Conservation (phyloP, 1,284 basidiomycete species). For the Erythrobasidium hasegawianum region DNA sequence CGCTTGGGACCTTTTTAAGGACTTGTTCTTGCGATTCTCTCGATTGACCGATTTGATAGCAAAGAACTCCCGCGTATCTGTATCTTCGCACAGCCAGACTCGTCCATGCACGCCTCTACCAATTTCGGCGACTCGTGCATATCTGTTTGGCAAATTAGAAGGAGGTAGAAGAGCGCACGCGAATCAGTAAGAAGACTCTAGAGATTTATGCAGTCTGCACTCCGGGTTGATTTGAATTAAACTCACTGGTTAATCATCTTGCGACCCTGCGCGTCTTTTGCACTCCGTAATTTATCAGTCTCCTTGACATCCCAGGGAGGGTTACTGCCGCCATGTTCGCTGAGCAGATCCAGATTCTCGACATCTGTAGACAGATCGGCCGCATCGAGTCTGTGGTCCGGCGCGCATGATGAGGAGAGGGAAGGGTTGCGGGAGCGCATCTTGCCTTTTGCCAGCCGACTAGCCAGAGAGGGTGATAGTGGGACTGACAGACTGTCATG, state of each 20-base stretch:
- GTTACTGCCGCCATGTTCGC: too few species aligned
- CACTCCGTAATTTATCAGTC: constrained; percentile 41
- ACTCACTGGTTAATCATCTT: constrained; percentile 46
- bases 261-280: constrained; percentile 42
- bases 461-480: not conserved
- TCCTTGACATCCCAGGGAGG: constrained; percentile 31
- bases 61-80: constrained; percentile 39
- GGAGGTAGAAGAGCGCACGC: not conserved
- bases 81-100: constrained; percentile 47
- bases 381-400: not conserved
- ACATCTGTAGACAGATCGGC: not conserved
- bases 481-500: not conserved
- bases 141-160: constrained; percentile 13
- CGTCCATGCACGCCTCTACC: constrained; percentile 45
- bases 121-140: constrained; percentile 43
- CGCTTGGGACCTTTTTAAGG: constrained; percentile 39
- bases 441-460: not conserved
- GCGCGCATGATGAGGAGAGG: not conserved
- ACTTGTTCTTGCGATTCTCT: constrained; percentile 40
- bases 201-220: too few species aligned
- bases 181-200: not conserved
- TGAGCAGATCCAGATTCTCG: too few species aligned
- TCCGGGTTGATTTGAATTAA: not conserved
- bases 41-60: constrained; percentile 45
- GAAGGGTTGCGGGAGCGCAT: constrained; percentile 2